These are phyloP conservation scores for Zygoascus biomembranicola DNA, from an alignment of 805 yeast species.

Conservation along the genomic window DNA sequence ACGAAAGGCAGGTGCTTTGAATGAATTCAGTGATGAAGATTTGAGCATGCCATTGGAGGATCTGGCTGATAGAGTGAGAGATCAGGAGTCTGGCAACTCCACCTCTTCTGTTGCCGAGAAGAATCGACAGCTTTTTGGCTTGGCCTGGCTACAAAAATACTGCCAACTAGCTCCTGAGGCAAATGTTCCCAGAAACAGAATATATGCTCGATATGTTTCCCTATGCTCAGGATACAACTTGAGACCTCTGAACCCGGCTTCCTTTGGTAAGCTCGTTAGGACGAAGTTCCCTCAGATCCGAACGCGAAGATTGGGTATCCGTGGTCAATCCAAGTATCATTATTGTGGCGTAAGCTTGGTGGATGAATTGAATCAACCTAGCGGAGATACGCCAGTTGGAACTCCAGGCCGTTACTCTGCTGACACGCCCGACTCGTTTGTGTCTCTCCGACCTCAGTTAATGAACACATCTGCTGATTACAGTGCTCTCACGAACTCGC, in stretches of 20 bases:
- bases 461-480: background rate
- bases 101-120: conserved; percentile 21
- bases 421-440: conserved; percentile 12
- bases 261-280: conserved; percentile 67
- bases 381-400: conserved; percentile 23
- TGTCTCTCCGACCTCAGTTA: background rate
- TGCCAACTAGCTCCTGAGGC: conserved; percentile 44
- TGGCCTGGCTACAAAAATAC: conserved; percentile 67
- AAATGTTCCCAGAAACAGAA: conserved; percentile 55
- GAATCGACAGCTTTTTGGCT: conserved; percentile 60
- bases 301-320: conserved; percentile 71
- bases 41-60: conserved; percentile 11
- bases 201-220: conserved; percentile 59
- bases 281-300: conserved; percentile 56
- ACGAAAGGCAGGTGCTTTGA: background rate
- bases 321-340: conserved; percentile 79
- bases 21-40: background rate
- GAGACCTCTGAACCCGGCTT: conserved; percentile 63
- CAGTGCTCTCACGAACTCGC: background rate
- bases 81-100: conserved; percentile 12
- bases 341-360: conserved; percentile 63
- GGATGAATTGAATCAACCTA: conserved; percentile 25
- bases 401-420: conserved; percentile 13
- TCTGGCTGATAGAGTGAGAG: conserved; percentile 13
- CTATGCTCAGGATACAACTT: conserved; percentile 47